These are phyloP conservation scores for Neoboletus magnificus DNA, from an alignment of 768 basidiomycete species.

Conservation along the genomic window DNA sequence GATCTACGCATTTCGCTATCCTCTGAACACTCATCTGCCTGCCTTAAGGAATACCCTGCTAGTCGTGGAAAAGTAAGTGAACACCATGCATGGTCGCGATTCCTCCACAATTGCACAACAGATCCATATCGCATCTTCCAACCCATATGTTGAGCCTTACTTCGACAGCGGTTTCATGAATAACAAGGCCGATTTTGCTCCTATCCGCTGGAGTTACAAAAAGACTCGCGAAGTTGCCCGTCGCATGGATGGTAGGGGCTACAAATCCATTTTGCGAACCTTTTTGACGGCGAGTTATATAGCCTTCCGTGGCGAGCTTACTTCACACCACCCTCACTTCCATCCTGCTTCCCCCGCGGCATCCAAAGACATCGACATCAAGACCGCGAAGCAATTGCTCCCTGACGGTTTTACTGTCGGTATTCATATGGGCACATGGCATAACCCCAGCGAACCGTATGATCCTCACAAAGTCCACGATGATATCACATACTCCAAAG, in stretches of 20 bases:
- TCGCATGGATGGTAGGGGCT: slow-evolving; percentile 58
- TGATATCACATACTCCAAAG: slow-evolving; percentile 61
- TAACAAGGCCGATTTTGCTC: slow-evolving; percentile 72
- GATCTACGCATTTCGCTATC: not conserved
- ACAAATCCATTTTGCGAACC: not conserved
- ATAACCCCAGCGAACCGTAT: slow-evolving; percentile 51
- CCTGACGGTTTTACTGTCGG: slow-evolving; percentile 64
- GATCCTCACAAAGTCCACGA: slow-evolving; percentile 56
- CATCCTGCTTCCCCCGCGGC: slow-evolving; percentile 65
- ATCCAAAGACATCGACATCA: slow-evolving; percentile 59
- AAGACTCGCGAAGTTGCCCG: slow-evolving; percentile 69
- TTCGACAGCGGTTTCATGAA: slow-evolving; percentile 82
- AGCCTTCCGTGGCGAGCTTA: slow-evolving; percentile 72
- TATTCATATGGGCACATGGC: slow-evolving; percentile 72
- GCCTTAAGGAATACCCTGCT: slow-evolving; percentile 57
- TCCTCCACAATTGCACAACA: slow-evolving; percentile 15
- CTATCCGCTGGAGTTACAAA: slow-evolving; percentile 77
- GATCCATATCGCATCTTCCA: slow-evolving; percentile 61
- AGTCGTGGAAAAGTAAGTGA: slow-evolving; percentile 59
- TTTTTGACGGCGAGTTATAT: not conserved
- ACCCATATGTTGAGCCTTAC: slow-evolving; percentile 59
- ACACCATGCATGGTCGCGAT: not conserved
- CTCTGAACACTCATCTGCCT: not conserved
- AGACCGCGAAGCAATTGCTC: slow-evolving; percentile 58
- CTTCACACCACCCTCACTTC: slow-evolving; percentile 73